Conservation (phyloP, 2,329 filamentous ascomycete species). For the Exophiala sideris region DNA sequence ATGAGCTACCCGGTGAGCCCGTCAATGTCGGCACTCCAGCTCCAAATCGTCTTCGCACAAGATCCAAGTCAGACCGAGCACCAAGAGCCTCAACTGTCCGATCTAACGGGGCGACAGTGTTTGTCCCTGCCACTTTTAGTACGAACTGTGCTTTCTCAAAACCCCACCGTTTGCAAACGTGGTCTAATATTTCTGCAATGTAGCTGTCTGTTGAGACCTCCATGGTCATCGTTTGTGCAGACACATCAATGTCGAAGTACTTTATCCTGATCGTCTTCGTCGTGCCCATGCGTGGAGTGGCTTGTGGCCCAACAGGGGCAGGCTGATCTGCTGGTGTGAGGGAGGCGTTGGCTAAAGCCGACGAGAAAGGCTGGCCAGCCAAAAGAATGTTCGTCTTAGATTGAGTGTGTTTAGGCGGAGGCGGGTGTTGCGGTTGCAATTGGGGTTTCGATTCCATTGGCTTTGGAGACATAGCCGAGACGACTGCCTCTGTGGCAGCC, state of each 20-base stretch:
- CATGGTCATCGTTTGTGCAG: constrained; percentile 51
- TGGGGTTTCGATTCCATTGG: constrained; percentile 13
- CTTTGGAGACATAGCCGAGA: constrained; percentile 27
- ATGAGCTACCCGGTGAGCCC: constrained; percentile 59
- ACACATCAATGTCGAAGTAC: constrained; percentile 59
- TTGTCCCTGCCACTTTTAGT: constrained; percentile 61
- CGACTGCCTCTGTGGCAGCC: constrained; percentile 33
- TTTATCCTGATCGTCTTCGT: constrained; percentile 59
- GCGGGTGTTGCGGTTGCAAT: constrained; percentile 4
- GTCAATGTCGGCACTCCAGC: constrained; percentile 52
- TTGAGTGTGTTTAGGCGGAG: constrained; percentile 20
- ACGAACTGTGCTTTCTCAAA: constrained; percentile 64
- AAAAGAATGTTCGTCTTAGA: constrained; percentile 40
- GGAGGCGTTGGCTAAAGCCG: constrained; percentile 44
- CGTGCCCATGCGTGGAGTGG: constrained; percentile 55
- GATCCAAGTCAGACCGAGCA: constrained; percentile 58
- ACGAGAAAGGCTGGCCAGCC: constrained; percentile 43
- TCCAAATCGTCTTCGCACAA: constrained; percentile 60
- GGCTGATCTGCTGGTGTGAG: constrained; percentile 47
- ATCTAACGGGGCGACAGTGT: constrained; percentile 61
- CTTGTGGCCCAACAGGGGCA: constrained; percentile 41
- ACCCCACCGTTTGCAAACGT: constrained; percentile 59
- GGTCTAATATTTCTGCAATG: constrained; percentile 64
- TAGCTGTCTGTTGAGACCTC: constrained; percentile 63
- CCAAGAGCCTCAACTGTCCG: constrained; percentile 64